Base-by-base conservation (phyloP, 495 filamentous ascomycete species). In the Clavariopsis aquatica region DNA sequence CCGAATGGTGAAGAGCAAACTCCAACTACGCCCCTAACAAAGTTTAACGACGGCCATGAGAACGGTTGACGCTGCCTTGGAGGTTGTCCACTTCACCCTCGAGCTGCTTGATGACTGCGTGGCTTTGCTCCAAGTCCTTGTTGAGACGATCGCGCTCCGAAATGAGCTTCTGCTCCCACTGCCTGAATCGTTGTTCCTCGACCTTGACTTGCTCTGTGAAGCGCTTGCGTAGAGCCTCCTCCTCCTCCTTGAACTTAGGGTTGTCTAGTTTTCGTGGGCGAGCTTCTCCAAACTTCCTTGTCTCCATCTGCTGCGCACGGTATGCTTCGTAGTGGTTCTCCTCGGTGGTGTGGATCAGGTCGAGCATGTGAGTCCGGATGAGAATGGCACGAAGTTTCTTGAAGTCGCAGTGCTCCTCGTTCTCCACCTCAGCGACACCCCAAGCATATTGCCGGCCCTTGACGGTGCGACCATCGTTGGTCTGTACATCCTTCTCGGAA, bases 151-250 rank as follows among this genome's bases (percentile, higher is more conserved):
- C 94, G 73, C 94, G 86, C 84, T 98, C 94, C 52, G 90, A 85
- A 68, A 98, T 98, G 76, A 98, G 87, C 83, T 98, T 98, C 86
- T 98, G 95, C 82, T 98, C 94, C 94, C 94, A 98, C 82, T 94
- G 87, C 78, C 95, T 85, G 88, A 98, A 98, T 59, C 94, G 86
- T 79, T 96, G 90, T 80, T 98, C 94, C 82, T 98, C 94, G 72
- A 97, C 90, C 88, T 98, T 98, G 81, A 98, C 94, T 78, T 98
- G 95, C 82, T 98, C 94, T 67, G 94, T 98, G 82, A 98, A 98
- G 65, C 94, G 85, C 89, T 98, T 98, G 76, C 94, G 87, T 69
- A 98, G 83, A 66, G 87, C 90, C 83, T 98, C 94, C 73, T 98
- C 94, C 78, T 98, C 94, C 77, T 98, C 94, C 84, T 98, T 98